These are phyloP conservation scores for Penicillium carneum DNA, from an alignment of 2,329 filamentous ascomycete species.

Conservation along the genomic window DNA sequence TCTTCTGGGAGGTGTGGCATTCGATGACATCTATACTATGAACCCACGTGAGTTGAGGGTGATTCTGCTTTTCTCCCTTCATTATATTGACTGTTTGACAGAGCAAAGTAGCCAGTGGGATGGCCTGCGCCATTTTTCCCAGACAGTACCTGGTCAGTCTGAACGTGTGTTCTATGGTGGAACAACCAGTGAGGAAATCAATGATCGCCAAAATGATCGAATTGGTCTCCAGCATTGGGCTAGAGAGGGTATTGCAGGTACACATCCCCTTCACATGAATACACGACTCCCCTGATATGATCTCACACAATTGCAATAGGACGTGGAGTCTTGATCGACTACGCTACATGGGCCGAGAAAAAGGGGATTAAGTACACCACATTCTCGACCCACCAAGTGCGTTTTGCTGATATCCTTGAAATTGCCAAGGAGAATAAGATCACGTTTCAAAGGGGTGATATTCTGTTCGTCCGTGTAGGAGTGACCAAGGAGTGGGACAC, in stretches of 20 bases:
- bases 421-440: conserved; percentile 54
- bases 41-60: conserved; percentile 53
- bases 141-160: conserved; percentile 46
- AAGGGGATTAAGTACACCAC: conserved; percentile 51
- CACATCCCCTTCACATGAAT: background rate
- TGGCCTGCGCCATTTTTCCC: conserved; percentile 59
- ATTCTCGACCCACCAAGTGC: conserved; percentile 53
- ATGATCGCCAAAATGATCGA: conserved; percentile 53
- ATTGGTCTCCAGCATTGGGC: conserved; percentile 61
- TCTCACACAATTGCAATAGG: conserved; percentile 40
- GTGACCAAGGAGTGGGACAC: conserved; percentile 53
- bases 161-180: conserved; percentile 60
- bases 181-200: conserved; percentile 56
- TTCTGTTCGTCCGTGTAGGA: conserved; percentile 60
- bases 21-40: conserved; percentile 60
- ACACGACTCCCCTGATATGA: background rate
- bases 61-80: background rate
- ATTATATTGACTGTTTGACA: conserved; percentile 21
- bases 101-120: conserved; percentile 63
- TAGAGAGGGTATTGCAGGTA: conserved; percentile 56
- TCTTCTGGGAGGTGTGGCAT: conserved; percentile 57
- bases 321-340: conserved; percentile 62
- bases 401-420: conserved; percentile 46
- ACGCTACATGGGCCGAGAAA: conserved; percentile 54
- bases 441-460: conserved; percentile 59